Evolutionary conservation across 2,329 filamentous ascomycete genomes (phyloP), one percentile per base, ranked within the genome.

Genomic region (Helotiales sp.): DNA sequence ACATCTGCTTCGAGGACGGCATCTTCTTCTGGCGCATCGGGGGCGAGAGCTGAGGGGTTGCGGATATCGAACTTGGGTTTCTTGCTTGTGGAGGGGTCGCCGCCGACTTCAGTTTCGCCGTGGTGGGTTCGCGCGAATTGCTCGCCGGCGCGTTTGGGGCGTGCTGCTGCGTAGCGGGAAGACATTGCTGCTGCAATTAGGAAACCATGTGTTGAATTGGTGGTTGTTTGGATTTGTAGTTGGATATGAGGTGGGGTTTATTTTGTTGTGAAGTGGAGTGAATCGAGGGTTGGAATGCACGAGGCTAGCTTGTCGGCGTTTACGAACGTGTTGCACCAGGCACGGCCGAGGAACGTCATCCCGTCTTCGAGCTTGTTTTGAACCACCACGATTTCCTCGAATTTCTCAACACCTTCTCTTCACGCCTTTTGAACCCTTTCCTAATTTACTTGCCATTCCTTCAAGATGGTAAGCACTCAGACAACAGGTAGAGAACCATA

Each of bases 61-160:
- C 96, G 93, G 62, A 96, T 84, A 79, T 99, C 96, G 80, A 99
- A 99, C 76, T 92, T 93, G 67, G 93, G 91, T 77, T 93, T 94
- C 78, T 96, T 96, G 52, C n/a, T 55, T 61, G 83, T 77, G 32
- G 84, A 81, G 58, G 85, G 83, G 60, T 74, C 71, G 45, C 76
- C 77, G 61, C 74, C 71, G 43, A 76, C 77, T 62, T 81, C 79
- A 58, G 81, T 80, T 63, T 89, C 85, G 72, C 86, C 82, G 75
- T 92, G 89, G 78, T 95, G 89, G 20, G 88, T 89, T 66, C 92
- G 89, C 52, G 91, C 89, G 77, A 92, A 96, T 74, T 90, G 88
- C 81, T 97, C 93, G 74, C 90, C 92, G 4, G 88, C 91, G 71
- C 93, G 90, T 81, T 95, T 97, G 10, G 93, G 93, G 43, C 93